Evolutionary conservation across 257 asterid species (phyloP).

Genomic region (Solanum verrucosum): DNA sequence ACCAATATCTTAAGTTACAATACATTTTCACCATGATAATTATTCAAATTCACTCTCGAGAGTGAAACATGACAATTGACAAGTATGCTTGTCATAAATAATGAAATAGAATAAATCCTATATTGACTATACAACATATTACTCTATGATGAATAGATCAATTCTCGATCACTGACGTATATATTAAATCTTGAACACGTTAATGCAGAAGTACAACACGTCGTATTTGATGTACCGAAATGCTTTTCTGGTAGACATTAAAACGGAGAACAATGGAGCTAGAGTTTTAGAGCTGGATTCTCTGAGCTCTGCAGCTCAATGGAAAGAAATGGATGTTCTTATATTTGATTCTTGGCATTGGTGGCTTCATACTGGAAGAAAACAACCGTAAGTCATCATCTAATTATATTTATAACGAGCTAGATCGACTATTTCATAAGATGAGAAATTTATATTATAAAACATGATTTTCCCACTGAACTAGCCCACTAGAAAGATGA

Average conservation of each 20-base stretch:
- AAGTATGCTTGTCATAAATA: background rate
- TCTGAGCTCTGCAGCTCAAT: conserved; percentile 8
- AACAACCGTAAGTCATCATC: conserved; percentile 37
- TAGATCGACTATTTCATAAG: background rate
- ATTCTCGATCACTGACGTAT: background rate
- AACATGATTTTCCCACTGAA: background rate
- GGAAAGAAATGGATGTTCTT: conserved; percentile 26
- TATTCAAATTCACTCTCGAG: background rate
- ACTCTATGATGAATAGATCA: background rate
- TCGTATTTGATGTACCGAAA: conserved; percentile 23
- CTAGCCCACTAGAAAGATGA: background rate
- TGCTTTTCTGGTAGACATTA: conserved; percentile 27
- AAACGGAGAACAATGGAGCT: background rate
- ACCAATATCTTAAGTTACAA: fast-evolving
- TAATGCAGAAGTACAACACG: conserved; percentile 14
- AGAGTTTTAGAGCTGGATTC: conserved; percentile 32
- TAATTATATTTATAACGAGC: background rate
- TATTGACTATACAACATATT: background rate
- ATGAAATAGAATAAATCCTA: background rate
- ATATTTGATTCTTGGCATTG: conserved; percentile 46
- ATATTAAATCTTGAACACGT: background rate
- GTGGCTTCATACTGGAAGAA: conserved; percentile 53
- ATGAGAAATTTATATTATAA: background rate
- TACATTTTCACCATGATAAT: background rate
- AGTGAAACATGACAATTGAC: background rate